Conservation (phyloP, 2,329 filamentous ascomycete species). For the Pezizomycotina sp. region DNA sequence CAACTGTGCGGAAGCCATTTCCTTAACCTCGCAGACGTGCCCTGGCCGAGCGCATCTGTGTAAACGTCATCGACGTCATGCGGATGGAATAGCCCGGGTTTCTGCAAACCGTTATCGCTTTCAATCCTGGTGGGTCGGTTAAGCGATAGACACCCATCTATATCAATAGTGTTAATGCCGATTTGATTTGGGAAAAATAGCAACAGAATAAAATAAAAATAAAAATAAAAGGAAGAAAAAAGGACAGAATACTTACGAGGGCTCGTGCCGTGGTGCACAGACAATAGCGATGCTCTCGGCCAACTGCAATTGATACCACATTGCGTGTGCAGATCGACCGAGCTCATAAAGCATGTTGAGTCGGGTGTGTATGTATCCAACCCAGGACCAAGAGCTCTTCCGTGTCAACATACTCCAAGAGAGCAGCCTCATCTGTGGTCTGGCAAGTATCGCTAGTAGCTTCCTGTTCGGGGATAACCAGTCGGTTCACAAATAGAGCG, state of each 20-base stretch:
- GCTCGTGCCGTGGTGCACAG: constrained; percentile 66
- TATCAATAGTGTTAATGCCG: constrained; percentile 10
- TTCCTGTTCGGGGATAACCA: constrained; percentile 81
- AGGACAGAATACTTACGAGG: constrained; percentile 42
- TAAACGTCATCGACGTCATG: constrained; percentile 35
- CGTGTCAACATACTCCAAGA: constrained; percentile 78
- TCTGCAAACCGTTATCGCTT: constrained; percentile 64
- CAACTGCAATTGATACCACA: constrained; percentile 88
- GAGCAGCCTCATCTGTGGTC: constrained; percentile 65
- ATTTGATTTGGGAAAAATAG: no score
- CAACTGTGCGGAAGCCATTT: constrained; percentile 47
- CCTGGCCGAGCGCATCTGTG: constrained; percentile 36
- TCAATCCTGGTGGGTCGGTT: constrained; percentile 79
- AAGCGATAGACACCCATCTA: constrained; percentile 79
- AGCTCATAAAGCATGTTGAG: constrained; percentile 98
- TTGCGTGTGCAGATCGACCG: constrained; percentile 81
- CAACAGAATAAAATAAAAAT: background rate
- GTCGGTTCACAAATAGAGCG: constrained; percentile 72
- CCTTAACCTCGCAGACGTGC: constrained; percentile 42
- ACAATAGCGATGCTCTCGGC: constrained; percentile 94
- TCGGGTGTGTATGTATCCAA: constrained; percentile 97
- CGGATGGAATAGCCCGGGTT: constrained; percentile 70
- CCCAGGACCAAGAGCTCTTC: constrained; percentile 74
- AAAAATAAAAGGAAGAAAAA: constrained; percentile 2
- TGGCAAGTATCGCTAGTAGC: constrained; percentile 89